Base-by-base conservation (phyloP, 2,329 filamentous ascomycete species). In the Trichoderma semiorbis region DNA sequence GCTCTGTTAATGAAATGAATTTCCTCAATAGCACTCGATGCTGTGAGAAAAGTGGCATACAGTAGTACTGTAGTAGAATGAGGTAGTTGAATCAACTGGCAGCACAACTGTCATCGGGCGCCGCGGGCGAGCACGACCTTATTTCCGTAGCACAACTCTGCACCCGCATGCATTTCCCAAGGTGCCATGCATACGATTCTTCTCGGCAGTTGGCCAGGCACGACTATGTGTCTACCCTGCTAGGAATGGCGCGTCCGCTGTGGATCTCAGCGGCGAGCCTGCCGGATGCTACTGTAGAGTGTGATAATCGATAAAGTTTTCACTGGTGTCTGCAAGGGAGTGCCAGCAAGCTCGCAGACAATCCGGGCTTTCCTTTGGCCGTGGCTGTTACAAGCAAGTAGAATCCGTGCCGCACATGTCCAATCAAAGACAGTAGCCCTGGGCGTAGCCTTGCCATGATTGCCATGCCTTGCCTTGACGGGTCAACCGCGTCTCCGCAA, bases 281-380 rank as follows among this genome's bases (percentile, higher is more conserved):
- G 76, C 77, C 77, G 76, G 74, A 78, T 77, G 75, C 73, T 75
- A 77, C 77, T 72, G 74, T 71, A 73, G 63, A 58, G 69, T 67
- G 69, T 70, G 74, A 47, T 69, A 43, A 61, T 73, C 75, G 75
- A 76, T 77, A 74, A 73, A 75, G 75, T 67, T 77, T 76, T 76
- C 55, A 34, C 70, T 66, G 67, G 67, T 69, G 69, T 55, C 66
- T 73, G 71, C 71, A 72, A 73, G 73, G 72, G 72, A 73, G 73
- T 65, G 18, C 24, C 26, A 50, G 50, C 47, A 34, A 39, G 57
- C 50, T 61, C 18, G 63, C 28, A 28, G 32, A 36, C 43, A 32
- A 16, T 53, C 18, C 14, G 21, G 24, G 47, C 50, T 57, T 57
- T 14, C 21, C 26, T 50, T 57, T n/a, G 50, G 64, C 16, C 60